Base-by-base conservation (phyloP, 148 eudicot species). In the Fagopyrum tataricum region DNA sequence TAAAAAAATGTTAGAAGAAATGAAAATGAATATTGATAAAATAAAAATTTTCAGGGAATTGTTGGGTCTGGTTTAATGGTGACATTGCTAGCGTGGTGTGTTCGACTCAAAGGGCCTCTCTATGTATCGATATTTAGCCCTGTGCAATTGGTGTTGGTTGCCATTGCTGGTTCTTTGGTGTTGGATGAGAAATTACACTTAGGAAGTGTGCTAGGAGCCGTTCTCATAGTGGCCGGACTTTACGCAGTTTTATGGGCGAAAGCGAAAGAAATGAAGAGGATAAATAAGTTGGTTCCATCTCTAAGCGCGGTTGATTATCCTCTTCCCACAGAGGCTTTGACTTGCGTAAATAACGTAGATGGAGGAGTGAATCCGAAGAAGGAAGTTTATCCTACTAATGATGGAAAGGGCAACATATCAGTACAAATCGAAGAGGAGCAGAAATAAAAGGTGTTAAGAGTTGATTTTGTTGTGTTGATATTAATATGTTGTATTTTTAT, bases 91-190 rank as follows among this genome's bases (percentile, higher is more conserved):
- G 78, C 87, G 31, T 82, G 83, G 79, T 83, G 89, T 68, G 74
- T 88, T 41, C 82, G 76, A 49, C 71, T 81, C 79, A 81, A 76
- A 55, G 92, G 96, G 4, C 96, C 96, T 4, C 44, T 90, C 41
- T 90, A 78, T 39, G 92, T 82, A 44, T 88, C 96, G 0, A 64
- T 84, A 44, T 90, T 90, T 59, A 86, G 56, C 74, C 92, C 96
- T 46, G 71, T 88, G 61, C 37, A 82, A 75, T 82, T 88, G 49
- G 73, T 90, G 17, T 41, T 84, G 8, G 90, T 86, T 0, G 88
- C 87, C 0, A 4, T 88, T 11, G 80, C 81, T 1, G 87, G 89
- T 4, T 79, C 82, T 23, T 74, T 87, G 37, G 4, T 86, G 0
- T 55, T 86, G 2, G 56, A 87, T 64, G 90, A 88, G 76, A 83